These are phyloP conservation scores for Fusarium sarcochroum DNA, from an alignment of 2,329 filamentous ascomycete genomes.

Conservation along the genomic window DNA sequence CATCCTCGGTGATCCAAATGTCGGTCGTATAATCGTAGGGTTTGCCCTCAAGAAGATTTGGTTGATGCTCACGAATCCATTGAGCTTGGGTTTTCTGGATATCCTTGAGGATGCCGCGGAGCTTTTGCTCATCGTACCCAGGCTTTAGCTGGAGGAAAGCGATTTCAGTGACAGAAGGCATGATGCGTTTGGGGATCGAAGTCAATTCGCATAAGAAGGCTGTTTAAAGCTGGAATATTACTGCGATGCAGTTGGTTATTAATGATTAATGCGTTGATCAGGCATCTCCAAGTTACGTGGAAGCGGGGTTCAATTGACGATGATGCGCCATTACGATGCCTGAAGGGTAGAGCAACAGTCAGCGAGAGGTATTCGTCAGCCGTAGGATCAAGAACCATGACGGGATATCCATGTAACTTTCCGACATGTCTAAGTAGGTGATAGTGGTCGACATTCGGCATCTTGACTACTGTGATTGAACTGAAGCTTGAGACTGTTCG, in stretches of 20 bases:
- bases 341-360: conserved; percentile 9
- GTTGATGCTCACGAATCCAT: conserved; percentile 57
- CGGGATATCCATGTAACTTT: background rate
- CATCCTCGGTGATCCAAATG: conserved; percentile 54
- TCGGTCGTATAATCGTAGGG: conserved; percentile 54
- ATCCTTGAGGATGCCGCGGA: conserved; percentile 52
- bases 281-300: conserved; percentile 22
- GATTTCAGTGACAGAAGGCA: conserved; percentile 59
- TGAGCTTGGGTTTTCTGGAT: conserved; percentile 55
- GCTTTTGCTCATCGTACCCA: conserved; percentile 50
- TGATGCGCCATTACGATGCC: conserved; percentile 24
- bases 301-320: conserved; percentile 17
- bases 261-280: conserved; percentile 8
- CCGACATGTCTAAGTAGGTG: background rate
- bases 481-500: background rate
- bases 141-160: conserved; percentile 53
- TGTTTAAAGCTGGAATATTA: background rate
- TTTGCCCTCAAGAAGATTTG: conserved; percentile 49
- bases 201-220: background rate
- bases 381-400: background rate
- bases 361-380: conserved; percentile 17
- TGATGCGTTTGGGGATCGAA: conserved; percentile 28
- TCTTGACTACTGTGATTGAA: background rate
- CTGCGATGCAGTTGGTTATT: background rate
- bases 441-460: background rate